Evolutionary conservation across 805 yeast genomes (phyloP).

Genomic region (Zygoascus flipseniorum): DNA sequence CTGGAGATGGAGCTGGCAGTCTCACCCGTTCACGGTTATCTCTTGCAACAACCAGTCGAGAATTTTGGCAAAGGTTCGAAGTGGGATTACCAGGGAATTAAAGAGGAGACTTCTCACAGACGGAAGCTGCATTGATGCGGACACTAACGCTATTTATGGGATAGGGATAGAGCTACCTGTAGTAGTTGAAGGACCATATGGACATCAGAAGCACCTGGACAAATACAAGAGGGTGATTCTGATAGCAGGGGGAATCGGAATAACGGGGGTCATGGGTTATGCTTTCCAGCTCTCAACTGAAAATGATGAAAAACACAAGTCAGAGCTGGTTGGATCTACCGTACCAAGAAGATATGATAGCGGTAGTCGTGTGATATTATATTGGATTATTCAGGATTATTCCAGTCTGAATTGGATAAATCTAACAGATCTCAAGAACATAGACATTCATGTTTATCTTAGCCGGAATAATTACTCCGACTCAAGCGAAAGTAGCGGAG

Average conservation of each 20-base stretch:
- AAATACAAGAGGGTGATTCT: conserved; percentile 48
- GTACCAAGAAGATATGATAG: no score
- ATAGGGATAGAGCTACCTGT: conserved; percentile 7
- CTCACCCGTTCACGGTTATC: conserved; percentile 57
- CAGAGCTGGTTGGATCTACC: no score
- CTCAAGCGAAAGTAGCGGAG: not conserved
- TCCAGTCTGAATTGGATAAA: not conserved
- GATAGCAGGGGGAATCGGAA: conserved; percentile 70
- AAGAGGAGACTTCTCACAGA: not conserved
- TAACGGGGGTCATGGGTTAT: conserved; percentile 46
- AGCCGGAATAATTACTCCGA: not conserved
- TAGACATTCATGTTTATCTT: not conserved
- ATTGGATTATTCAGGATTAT: not conserved
- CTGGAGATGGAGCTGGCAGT: conserved; percentile 45
- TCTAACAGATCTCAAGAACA: not conserved
- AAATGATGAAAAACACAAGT: no score
- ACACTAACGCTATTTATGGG: not conserved
- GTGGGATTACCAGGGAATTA: conserved; percentile 14
- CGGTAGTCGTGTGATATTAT: not conserved
- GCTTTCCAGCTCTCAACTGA: no score
- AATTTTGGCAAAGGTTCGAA: conserved; percentile 10
- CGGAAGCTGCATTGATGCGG: not conserved
- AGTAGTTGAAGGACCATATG: conserved; percentile 66
- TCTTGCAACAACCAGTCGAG: not conserved
- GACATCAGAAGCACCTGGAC: conserved; percentile 41